Conservation (phyloP, 768 basidiomycete species). For the Suillus brevipes region DNA sequence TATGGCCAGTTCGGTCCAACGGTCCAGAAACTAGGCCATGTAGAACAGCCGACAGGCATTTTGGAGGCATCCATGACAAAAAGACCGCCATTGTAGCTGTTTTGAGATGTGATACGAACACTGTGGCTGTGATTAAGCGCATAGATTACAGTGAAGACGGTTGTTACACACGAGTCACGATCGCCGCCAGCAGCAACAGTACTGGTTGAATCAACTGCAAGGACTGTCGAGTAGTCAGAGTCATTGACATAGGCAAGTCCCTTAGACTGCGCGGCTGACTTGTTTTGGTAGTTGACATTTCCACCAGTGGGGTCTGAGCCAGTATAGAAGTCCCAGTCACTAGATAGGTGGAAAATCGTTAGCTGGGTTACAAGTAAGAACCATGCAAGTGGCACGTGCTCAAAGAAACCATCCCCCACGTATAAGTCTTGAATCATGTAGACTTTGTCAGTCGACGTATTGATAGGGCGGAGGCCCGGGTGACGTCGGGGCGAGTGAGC, state of each 20-base stretch:
- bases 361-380: neutral
- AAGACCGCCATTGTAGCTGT: slow-evolving; percentile 60
- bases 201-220: slow-evolving; percentile 63
- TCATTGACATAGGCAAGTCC: slow-evolving; percentile 62
- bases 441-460: slow-evolving; percentile 24
- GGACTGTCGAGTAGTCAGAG: slow-evolving; percentile 52
- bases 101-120: slow-evolving; percentile 66
- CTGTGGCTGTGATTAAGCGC: slow-evolving; percentile 32
- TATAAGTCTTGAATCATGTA: slow-evolving; percentile 42
- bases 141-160: neutral
- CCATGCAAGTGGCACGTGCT: slow-evolving; percentile 39
- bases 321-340: slow-evolving; percentile 69
- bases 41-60: slow-evolving; percentile 71
- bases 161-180: slow-evolving; percentile 48
- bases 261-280: slow-evolving; percentile 46
- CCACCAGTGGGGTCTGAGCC: slow-evolving; percentile 69
- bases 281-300: slow-evolving; percentile 58
- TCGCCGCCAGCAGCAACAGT: slow-evolving; percentile 48
- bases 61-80: slow-evolving; percentile 72
- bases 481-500: slow-evolving; percentile 30
- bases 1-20: slow-evolving; percentile 54
- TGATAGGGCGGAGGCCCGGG: slow-evolving; percentile 16
- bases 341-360: slow-evolving; percentile 26
- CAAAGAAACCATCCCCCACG: slow-evolving; percentile 57
- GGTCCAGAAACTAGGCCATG: slow-evolving; percentile 62